These are phyloP conservation scores for Hirschioporus abietinus DNA, from an alignment of 768 basidiomycete genomes.

Conservation along the genomic window DNA sequence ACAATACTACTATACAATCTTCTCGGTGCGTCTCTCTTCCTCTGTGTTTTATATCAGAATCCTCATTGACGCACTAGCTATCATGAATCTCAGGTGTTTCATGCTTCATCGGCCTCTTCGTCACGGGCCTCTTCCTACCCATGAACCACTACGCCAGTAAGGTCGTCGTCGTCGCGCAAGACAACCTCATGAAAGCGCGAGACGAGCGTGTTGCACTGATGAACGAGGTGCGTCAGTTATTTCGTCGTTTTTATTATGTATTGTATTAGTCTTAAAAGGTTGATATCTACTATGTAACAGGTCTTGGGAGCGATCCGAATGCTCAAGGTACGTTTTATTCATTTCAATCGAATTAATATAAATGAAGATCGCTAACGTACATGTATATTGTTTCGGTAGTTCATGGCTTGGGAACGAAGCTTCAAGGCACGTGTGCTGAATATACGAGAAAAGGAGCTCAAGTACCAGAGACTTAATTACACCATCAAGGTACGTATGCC, in stretches of 20 bases:
- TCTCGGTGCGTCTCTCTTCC: constrained; percentile 46
- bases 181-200: constrained; percentile 85
- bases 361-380: no score
- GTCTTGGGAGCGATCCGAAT: constrained; percentile 85
- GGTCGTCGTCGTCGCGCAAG: constrained; percentile 70
- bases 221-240: constrained; percentile 60
- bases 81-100: constrained; percentile 46
- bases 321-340: constrained; percentile 52
- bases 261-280: no score
- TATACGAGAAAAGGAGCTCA: constrained; percentile 75
- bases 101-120: constrained; percentile 71
- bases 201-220: constrained; percentile 88
- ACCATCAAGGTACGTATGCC: constrained; percentile 69
- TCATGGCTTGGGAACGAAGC: constrained; percentile 93
- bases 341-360: no score
- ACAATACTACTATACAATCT: constrained; percentile 71
- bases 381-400: constrained; percentile 39
- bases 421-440: constrained; percentile 73
- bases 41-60: not conserved
- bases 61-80: no score
- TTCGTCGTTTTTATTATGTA: no score
- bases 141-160: constrained; percentile 83
- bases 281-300: constrained; percentile 22
- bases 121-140: constrained; percentile 63
- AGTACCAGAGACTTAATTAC: constrained; percentile 83